phyloP scores from a whole-genome alignment of 768 basidiomycete genomes.

The Clavaria fumosa region DNA sequence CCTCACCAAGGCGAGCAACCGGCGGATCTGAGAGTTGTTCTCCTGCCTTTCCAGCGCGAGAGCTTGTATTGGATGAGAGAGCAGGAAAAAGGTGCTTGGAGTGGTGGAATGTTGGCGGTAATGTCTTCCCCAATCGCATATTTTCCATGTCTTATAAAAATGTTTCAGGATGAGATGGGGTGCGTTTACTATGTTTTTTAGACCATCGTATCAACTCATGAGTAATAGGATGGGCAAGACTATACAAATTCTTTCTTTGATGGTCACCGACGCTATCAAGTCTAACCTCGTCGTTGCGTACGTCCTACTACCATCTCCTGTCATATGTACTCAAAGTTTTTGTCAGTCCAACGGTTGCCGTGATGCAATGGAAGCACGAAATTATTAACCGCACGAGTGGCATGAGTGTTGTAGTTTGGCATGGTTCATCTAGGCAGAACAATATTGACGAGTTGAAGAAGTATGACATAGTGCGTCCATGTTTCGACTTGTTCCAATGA shows the following conservation, averaged over 20 bases:
- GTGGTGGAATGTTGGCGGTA: slow-evolving; percentile 86
- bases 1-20: slow-evolving; percentile 72
- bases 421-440: slow-evolving; percentile 61
- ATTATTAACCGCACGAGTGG: slow-evolving; percentile 75
- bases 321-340: slow-evolving; percentile 37
- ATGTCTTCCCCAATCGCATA: slow-evolving; percentile 15
- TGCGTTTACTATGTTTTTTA: slow-evolving; percentile 19
- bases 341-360: slow-evolving; percentile 35
- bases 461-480: slow-evolving; percentile 61
- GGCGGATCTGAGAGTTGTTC: slow-evolving; percentile 59
- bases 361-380: slow-evolving; percentile 88
- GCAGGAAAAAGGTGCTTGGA: slow-evolving; percentile 79
- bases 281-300: slow-evolving; percentile 91
- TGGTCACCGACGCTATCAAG: slow-evolving; percentile 60
- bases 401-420: slow-evolving; percentile 84
- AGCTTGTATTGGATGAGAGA: slow-evolving; percentile 92
- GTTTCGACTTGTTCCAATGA: background rate
- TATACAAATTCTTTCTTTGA: slow-evolving; percentile 86
- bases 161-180: slow-evolving; percentile 81
- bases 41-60: slow-evolving; percentile 92
- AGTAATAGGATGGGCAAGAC: slow-evolving; percentile 74
- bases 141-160: slow-evolving; percentile 2
- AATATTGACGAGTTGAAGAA: slow-evolving; percentile 56
- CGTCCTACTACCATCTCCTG: slow-evolving; percentile 18
- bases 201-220: slow-evolving; percentile 4